Evolutionary conservation across 2,329 filamentous ascomycete species (phyloP), one percentile per base, ranked within the genome.

Genomic region (Penicillium freii): DNA sequence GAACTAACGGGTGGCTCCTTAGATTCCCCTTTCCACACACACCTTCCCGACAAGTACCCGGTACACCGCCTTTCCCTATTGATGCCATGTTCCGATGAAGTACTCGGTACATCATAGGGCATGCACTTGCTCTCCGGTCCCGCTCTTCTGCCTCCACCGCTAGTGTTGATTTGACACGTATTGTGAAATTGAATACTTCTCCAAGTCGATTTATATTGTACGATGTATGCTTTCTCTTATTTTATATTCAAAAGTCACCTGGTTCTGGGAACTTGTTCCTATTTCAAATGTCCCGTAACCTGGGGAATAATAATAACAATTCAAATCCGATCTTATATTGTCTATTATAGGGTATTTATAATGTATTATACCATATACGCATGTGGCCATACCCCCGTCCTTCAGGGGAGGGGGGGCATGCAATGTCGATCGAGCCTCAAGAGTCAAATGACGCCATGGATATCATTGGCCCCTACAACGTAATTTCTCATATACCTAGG

Each of bases 381-480:
- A 51, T 51, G 53, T 44, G 48, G 48, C 10, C 39, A 38, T 42
- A 43, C 33, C 46, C 44, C 53, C 46, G 39, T 53, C 56, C 39
- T 63, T 66, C 62, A 68, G 62, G 63, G 62, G 61, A 54, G 50
- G 51, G 39, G 39, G 40, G 56, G 51, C 64, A 69, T 71, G 68
- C 68, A 71, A 64, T 69, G 70, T 69, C 67, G 67, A 72, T 71
- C 67, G 64, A 70, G 66, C 65, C 65, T 62, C 63, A 63, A 63
- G 62, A 57, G 60, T 44, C 60, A 54, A 33, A 67, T 65, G 60
- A 66, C 61, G 61, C 60, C 51, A 61, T 44, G 23, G 9, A 44
- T 61, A 48, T 59, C 23, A 63, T 54, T 60, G 62, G 62, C 44
- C 52, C 53, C 42, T 42, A 33, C 15, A n/a, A 31, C n/a, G 19